A percentile compares a stretch with the other conserved stretches of the same genome.
Evolutionary conservation across 2,329 filamentous ascomycete species (phyloP).

Genomic region (Aspergillus tanneri): DNA sequence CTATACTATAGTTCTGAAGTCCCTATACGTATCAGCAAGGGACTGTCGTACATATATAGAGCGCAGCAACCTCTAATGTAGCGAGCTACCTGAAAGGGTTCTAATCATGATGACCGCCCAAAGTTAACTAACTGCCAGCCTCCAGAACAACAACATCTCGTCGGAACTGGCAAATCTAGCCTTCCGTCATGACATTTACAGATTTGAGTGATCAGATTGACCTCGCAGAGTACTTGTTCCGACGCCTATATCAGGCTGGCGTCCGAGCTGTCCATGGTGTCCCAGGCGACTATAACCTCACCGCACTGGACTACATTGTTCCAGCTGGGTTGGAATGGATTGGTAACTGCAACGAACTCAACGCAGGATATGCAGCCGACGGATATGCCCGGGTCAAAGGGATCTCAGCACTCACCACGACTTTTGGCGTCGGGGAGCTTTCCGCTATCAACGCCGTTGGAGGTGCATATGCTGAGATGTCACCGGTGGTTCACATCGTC

Average conservation of each 20-base stretch:
- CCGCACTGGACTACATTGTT: constrained; percentile 53
- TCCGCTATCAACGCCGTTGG: constrained; percentile 73
- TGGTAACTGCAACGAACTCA: constrained; percentile 57
- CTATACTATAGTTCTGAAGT: no score
- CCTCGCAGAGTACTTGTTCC: constrained; percentile 48
- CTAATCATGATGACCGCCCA: no score
- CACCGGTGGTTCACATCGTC: constrained; percentile 66
- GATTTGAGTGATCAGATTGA: no score
- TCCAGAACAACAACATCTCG: no score
- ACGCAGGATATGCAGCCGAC: constrained; percentile 53
- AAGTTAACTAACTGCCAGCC: no score
- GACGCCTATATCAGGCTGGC: constrained; percentile 40
- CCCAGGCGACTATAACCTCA: constrained; percentile 47
- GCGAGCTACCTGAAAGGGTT: no score
- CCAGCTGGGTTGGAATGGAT: constrained; percentile 52
- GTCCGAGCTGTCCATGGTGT: constrained; percentile 44
- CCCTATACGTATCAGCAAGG: no score
- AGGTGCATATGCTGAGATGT: constrained; percentile 69
- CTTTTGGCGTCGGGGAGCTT: constrained; percentile 60
- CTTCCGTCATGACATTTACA: no score
- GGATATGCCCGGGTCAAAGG: constrained; percentile 34
- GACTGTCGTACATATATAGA: no score
- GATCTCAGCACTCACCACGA: constrained; percentile 25
- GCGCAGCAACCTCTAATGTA: no score
- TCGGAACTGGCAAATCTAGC: no score